These are phyloP conservation scores for Pseudogymnoascus sp. DNA, from an alignment of 2,329 filamentous ascomycete species.

Conservation along the genomic window DNA sequence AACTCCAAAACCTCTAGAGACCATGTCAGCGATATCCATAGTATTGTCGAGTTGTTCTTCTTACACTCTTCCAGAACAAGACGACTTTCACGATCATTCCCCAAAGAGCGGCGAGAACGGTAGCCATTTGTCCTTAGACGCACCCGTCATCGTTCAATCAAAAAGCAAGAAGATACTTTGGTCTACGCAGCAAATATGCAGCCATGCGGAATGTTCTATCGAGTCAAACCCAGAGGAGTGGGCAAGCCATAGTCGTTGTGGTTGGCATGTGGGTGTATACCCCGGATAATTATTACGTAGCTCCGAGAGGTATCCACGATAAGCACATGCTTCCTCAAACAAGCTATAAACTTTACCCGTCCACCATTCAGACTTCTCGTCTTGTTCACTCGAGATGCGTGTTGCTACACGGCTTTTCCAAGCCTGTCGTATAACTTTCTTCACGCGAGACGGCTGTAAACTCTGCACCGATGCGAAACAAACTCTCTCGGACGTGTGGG, in stretches of 20 bases:
- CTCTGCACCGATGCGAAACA: conserved; percentile 61
- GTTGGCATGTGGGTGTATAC: neutral
- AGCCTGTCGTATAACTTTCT: conserved; percentile 61
- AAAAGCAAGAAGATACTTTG: neutral
- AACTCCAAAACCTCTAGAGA: conserved; percentile 54
- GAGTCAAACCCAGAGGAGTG: neutral
- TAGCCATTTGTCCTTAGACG: conserved; percentile 19
- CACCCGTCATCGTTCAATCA: conserved; percentile 3
- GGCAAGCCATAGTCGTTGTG: neutral
- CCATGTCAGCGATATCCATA: neutral
- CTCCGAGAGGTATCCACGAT: conserved; percentile 7
- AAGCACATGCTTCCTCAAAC: neutral
- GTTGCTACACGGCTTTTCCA: conserved; percentile 41
- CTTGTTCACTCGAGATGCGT: conserved; percentile 35
- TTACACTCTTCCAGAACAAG: conserved; percentile 54
- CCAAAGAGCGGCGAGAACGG: conserved; percentile 37
- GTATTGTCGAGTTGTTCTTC: conserved; percentile 16
- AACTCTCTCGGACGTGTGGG: conserved; percentile 60
- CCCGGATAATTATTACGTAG: conserved; percentile 8
- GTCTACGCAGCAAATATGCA: neutral
- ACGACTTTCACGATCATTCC: conserved; percentile 52
- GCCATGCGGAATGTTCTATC: neutral
- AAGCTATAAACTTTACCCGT: neutral
- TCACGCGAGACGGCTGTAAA: conserved; percentile 63
- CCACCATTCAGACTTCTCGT: neutral